Evolutionary conservation across 2,329 filamentous ascomycete species (phyloP).

Genomic region (Colletotrichum sp.): DNA sequence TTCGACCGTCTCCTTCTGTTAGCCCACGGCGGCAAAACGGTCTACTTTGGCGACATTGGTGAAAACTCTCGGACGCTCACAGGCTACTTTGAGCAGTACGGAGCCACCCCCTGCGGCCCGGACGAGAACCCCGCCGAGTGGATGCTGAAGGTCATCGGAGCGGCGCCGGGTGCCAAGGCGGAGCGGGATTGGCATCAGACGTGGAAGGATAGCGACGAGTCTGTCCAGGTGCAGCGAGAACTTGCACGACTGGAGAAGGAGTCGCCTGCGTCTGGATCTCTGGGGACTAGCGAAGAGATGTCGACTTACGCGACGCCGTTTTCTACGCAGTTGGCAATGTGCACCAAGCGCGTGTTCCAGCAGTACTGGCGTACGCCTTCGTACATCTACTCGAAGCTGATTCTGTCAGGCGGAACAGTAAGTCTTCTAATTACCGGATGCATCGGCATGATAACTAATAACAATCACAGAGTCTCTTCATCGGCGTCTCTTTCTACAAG

Average conservation of each 20-base stretch:
- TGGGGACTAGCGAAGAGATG: slow-evolving; percentile 19
- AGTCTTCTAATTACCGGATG: not conserved
- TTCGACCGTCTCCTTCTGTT: slow-evolving; percentile 61
- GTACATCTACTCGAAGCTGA: slow-evolving; percentile 75
- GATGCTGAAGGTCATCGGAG: slow-evolving; percentile 59
- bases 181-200: slow-evolving; percentile 41
- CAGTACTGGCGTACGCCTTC: slow-evolving; percentile 80
- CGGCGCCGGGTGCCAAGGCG: slow-evolving; percentile 36
- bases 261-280: not conserved
- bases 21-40: slow-evolving; percentile 59
- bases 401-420: slow-evolving; percentile 53
- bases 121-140: slow-evolving; percentile 70
- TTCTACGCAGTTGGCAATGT: slow-evolving; percentile 61
- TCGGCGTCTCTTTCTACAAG: slow-evolving; percentile 68
- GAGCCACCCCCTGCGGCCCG: slow-evolving; percentile 55
- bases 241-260: slow-evolving; percentile 29
- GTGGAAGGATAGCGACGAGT: slow-evolving; percentile 38
- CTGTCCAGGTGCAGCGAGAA: slow-evolving; percentile 33
- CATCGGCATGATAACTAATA: rapidly evolving
- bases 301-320: slow-evolving; percentile 75
- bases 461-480: slow-evolving; percentile 54
- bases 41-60: slow-evolving; percentile 61
- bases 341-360: slow-evolving; percentile 70
- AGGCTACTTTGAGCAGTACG: slow-evolving; percentile 66
- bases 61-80: slow-evolving; percentile 52